Percentiles rank a stretch among this genome's conserved stretches.
These are phyloP conservation scores for Smallanthus sonchifolius DNA, from an alignment of 129 eudicot genomes.

Conservation along the genomic window DNA sequence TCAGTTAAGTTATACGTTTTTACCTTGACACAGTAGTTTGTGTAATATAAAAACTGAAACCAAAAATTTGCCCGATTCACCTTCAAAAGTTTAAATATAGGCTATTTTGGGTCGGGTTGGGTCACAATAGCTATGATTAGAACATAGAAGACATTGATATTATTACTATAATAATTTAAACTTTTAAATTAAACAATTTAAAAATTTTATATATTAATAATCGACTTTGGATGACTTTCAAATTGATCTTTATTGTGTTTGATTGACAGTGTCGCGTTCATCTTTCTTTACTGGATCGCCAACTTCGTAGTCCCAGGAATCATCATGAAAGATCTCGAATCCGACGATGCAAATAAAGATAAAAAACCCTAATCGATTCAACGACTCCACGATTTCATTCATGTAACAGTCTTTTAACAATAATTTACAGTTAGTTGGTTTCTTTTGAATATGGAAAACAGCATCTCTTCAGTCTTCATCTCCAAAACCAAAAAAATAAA, in stretches of 20 bases:
- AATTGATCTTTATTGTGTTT: slow-evolving; percentile 5
- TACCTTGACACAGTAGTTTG: too few relatives aligned
- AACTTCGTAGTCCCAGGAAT: slow-evolving; percentile 71
- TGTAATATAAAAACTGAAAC: too few relatives aligned
- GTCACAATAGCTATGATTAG: background rate
- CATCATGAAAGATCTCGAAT: slow-evolving; percentile 44
- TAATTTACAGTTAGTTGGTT: slow-evolving; percentile 26
- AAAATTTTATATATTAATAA: background rate
- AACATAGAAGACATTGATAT: too few relatives aligned
- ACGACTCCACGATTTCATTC: slow-evolving; percentile 10
- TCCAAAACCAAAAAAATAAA: slow-evolving; percentile 8
- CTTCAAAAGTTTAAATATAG: too few relatives aligned
- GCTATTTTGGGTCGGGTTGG: background rate
- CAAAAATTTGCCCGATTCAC: too few relatives aligned
- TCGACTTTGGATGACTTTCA: background rate
- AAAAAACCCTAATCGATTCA: slow-evolving; percentile 19
- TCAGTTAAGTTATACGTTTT: too few relatives aligned
- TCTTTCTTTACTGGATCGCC: slow-evolving; percentile 61
- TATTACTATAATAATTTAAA: background rate
- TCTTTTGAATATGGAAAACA: slow-evolving; percentile 7
- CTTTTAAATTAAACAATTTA: background rate
- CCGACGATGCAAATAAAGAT: slow-evolving; percentile 30
- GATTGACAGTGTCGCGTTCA: slow-evolving; percentile 45
- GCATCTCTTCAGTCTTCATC: slow-evolving; percentile 11
- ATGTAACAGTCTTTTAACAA: slow-evolving; percentile 1